These are phyloP conservation scores for Aspergillus hiratsukae DNA, from an alignment of 2,329 filamentous ascomycete species.

Conservation along the genomic window DNA sequence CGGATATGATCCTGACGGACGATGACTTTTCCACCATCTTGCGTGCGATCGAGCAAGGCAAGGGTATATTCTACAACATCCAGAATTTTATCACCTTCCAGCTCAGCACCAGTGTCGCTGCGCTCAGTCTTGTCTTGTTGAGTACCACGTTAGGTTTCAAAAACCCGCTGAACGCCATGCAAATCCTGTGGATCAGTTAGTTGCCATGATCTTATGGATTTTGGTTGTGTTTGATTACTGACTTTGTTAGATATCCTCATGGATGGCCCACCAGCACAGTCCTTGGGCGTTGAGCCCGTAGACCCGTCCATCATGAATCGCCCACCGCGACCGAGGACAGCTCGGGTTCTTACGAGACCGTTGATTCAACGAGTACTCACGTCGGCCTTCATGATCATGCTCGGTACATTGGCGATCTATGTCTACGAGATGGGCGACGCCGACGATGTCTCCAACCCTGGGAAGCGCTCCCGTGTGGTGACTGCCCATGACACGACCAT, in stretches of 20 bases:
- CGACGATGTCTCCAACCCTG: slow-evolving; percentile 36
- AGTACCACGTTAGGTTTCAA: slow-evolving; percentile 91
- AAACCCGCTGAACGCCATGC: slow-evolving; percentile 97
- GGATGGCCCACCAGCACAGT: slow-evolving; percentile 97
- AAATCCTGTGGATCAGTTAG: slow-evolving; percentile 99
- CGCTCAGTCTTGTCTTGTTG: slow-evolving; percentile 82
- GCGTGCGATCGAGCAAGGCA: slow-evolving; percentile 94
- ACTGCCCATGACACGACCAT: slow-evolving; percentile 95
- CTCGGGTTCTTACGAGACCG: slow-evolving; percentile 81
- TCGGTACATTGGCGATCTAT: slow-evolving; percentile 88
- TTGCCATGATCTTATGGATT: slow-evolving; percentile 18
- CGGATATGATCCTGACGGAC: slow-evolving; percentile 82
- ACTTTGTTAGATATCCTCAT: slow-evolving; percentile 81
- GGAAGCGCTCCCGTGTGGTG: slow-evolving; percentile 56
- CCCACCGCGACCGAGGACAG: slow-evolving; percentile 79
- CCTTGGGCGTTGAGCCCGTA: slow-evolving; percentile 89
- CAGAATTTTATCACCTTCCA: slow-evolving; percentile 99
- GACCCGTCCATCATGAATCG: slow-evolving; percentile 91
- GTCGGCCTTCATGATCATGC: slow-evolving; percentile 83
- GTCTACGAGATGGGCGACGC: slow-evolving; percentile 83
- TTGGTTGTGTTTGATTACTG: slow-evolving; percentile 17
- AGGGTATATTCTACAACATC: slow-evolving; percentile 99
- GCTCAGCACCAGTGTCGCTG: slow-evolving; percentile 91
- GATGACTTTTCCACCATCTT: slow-evolving; percentile 90
- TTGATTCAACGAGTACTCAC: slow-evolving; percentile 82